phyloP scores from a whole-genome alignment of 176 grass and related monocot species.

The Alloteropsis semialata region DNA sequence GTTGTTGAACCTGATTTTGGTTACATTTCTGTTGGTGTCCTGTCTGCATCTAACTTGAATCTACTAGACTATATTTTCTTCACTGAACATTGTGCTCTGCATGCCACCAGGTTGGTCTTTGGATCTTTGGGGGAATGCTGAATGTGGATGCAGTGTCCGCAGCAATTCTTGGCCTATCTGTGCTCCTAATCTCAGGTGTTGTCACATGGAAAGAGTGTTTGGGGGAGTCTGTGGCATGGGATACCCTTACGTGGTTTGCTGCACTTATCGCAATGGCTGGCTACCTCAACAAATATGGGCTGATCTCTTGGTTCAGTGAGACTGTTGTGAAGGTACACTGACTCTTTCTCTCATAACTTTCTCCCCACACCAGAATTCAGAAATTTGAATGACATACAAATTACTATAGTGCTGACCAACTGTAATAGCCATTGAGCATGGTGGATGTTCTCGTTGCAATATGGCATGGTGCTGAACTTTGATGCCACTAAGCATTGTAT shows the following conservation, averaged over 20 bases:
- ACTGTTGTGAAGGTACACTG: constrained; percentile 94
- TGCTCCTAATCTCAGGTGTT: constrained; percentile 87
- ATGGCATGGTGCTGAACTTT: background rate
- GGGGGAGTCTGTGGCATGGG: constrained; percentile 92
- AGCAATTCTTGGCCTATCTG: constrained; percentile 87
- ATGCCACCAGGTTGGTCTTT: constrained; percentile 86
- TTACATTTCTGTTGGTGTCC: background rate
- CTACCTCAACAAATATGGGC: constrained; percentile 94
- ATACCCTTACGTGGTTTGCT: constrained; percentile 99
- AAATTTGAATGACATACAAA: background rate
- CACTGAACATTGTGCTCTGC: constrained; percentile 18
- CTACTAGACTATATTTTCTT: background rate
- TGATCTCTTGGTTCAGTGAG: constrained; percentile 98
- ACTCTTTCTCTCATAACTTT: background rate
- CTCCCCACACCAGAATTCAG: background rate
- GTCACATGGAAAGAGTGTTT: constrained; percentile 99
- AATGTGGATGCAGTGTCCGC: constrained; percentile 88
- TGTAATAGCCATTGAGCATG: background rate
- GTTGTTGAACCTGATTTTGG: background rate
- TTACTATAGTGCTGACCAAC: background rate
- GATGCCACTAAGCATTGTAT: background rate
- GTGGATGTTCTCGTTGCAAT: background rate
- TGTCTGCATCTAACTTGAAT: background rate
- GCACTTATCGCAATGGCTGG: constrained; percentile 98
- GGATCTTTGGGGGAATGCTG: constrained; percentile 83